Evolutionary conservation across 2,329 filamentous ascomycete genomes (phyloP).

Genomic region (Colletotrichum cereale): DNA sequence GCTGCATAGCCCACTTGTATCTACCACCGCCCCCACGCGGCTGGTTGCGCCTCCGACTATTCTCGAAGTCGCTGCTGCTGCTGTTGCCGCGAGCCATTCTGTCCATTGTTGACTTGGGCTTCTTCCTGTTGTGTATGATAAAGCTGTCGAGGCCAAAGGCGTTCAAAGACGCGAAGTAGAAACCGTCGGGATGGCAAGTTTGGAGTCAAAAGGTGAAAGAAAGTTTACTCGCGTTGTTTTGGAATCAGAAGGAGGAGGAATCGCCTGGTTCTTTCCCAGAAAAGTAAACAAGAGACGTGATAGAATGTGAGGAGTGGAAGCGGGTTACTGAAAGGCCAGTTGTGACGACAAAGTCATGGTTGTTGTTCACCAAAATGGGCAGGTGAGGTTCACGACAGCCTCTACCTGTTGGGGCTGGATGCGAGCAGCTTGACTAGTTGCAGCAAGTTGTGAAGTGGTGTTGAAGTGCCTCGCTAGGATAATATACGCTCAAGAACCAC

Average conservation of each 20-base stretch:
- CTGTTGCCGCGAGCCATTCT: not conserved
- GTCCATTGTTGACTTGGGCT: not conserved
- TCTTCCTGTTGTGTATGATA: no score
- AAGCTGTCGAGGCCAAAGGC: not conserved
- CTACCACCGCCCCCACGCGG: not conserved
- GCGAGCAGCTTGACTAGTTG: not conserved
- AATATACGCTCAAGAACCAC: no score
- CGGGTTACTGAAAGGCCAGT: no score
- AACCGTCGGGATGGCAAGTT: no score
- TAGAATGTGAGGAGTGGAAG: not conserved
- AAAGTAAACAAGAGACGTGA: rapidly evolving
- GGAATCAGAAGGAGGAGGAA: not conserved
- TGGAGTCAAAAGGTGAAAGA: not conserved
- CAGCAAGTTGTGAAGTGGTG: no score
- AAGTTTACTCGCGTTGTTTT: not conserved
- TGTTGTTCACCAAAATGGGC: not conserved
- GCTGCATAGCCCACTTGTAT: not conserved
- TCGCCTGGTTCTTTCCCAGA: not conserved
- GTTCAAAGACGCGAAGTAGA: not conserved
- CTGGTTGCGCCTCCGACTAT: not conserved
- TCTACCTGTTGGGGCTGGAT: no score
- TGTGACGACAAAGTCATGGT: not conserved
- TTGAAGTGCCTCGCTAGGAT: rapidly evolving
- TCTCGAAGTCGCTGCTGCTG: no score
- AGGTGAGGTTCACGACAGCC: not conserved